Conservation (phyloP, 257 asterid species). For the Misopates orontium region DNA sequence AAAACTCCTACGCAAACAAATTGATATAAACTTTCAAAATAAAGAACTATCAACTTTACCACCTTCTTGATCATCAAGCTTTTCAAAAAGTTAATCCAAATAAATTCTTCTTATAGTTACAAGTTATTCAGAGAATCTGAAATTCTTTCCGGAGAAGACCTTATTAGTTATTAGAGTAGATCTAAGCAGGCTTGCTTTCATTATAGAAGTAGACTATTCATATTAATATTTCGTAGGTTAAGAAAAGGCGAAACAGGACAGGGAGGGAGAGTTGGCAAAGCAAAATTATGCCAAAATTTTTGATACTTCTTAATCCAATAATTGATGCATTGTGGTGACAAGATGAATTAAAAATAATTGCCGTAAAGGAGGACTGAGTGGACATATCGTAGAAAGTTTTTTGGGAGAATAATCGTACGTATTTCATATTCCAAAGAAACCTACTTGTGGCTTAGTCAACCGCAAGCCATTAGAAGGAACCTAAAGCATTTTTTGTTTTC, state of each 20-base stretch:
- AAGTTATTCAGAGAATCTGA: too few relatives aligned
- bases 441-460: constrained; percentile 43
- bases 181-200: too few relatives aligned
- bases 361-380: constrained; percentile 43
- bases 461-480: constrained; percentile 18
- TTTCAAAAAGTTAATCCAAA: too few relatives aligned
- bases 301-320: background rate
- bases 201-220: too few relatives aligned
- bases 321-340: constrained; percentile 39
- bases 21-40: too few relatives aligned
- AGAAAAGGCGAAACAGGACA: background rate
- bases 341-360: constrained; percentile 32
- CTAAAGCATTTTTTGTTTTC: background rate
- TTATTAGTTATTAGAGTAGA: too few relatives aligned
- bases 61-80: too few relatives aligned
- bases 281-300: background rate
- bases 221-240: background rate
- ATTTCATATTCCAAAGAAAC: constrained; percentile 22
- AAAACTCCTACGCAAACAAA: too few relatives aligned
- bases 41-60: too few relatives aligned
- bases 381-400: constrained; percentile 26
- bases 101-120: too few relatives aligned
- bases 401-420: constrained; percentile 31
- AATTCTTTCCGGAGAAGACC: too few relatives aligned
- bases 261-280: background rate